Evolutionary conservation across 2,329 filamentous ascomycete genomes (phyloP).

Genomic region (Colletotrichum karsti): DNA sequence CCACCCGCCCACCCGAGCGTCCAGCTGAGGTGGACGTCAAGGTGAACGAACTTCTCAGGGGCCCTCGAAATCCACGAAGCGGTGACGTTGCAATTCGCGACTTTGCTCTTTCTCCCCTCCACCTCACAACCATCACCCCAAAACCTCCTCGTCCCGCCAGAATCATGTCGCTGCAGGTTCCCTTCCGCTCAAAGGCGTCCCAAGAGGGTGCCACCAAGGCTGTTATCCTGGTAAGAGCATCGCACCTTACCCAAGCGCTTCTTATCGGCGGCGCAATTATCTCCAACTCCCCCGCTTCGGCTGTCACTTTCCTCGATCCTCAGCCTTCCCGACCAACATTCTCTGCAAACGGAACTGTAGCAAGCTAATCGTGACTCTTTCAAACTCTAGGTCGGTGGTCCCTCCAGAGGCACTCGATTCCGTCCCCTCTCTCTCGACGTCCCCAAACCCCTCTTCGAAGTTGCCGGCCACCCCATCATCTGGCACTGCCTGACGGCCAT

Average conservation of each 20-base stretch:
- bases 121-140: constrained; percentile 26
- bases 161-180: constrained; percentile 65
- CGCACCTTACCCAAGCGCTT: constrained; percentile 28
- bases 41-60: constrained; percentile 23
- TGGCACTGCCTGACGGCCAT: constrained; percentile 96
- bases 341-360: constrained; percentile 10
- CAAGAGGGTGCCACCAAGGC: constrained; percentile 80
- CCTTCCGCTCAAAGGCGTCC: constrained; percentile 57
- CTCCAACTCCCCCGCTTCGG: constrained; percentile 19
- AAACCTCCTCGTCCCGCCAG: background rate
- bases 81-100: constrained; percentile 27
- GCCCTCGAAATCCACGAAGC: constrained; percentile 20
- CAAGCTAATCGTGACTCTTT: constrained; percentile 37
- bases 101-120: background rate
- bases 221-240: constrained; percentile 79
- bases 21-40: constrained; percentile 6
- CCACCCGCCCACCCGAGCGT: background rate
- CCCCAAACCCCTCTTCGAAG: constrained; percentile 98
- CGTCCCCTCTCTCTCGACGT: constrained; percentile 94
- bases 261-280: constrained; percentile 21
- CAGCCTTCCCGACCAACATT: background rate
- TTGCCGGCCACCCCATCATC: constrained; percentile 97
- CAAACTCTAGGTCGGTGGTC: constrained; percentile 81
- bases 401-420: constrained; percentile 94
- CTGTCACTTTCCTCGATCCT: constrained; percentile 1